A percentile compares a stretch with the other conserved stretches of the same genome.
Conservation (phyloP, 192 early-diverging fungal genomes). For the Coemansia biformis region DNA sequence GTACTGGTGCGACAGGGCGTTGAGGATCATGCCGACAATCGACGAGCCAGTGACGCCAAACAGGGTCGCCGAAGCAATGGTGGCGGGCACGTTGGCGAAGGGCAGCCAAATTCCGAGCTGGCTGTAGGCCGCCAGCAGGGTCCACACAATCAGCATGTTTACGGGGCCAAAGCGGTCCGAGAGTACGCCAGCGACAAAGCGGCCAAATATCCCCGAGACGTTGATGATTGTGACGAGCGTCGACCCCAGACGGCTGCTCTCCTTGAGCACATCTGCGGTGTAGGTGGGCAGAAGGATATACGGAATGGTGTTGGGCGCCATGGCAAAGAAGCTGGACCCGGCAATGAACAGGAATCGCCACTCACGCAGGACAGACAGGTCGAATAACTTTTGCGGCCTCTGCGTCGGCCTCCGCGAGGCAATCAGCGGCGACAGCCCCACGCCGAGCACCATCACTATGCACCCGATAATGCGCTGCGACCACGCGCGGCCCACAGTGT, state of each 20-base stretch:
- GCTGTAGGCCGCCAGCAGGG: constrained; percentile 30
- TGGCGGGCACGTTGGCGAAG: constrained; percentile 15
- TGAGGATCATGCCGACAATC: constrained; percentile 40
- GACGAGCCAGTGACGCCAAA: constrained; percentile 41
- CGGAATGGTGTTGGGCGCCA: constrained; percentile 48
- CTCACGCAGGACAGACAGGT: constrained; percentile 33
- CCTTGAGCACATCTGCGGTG: constrained; percentile 29
- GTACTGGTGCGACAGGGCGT: constrained; percentile 33
- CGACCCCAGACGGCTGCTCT: constrained; percentile 21
- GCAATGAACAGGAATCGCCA: constrained; percentile 40
- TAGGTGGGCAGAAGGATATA: constrained; percentile 48
- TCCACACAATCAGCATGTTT: constrained; percentile 38
- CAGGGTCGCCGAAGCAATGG: constrained; percentile 27
- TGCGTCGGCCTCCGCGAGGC: constrained; percentile 10
- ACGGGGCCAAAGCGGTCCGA: constrained; percentile 34
- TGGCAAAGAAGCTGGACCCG: constrained; percentile 40
- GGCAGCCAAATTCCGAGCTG: constrained; percentile 48
- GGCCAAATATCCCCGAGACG: constrained; percentile 42
- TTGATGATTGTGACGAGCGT: constrained; percentile 40
- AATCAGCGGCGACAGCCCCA: constrained; percentile 35
- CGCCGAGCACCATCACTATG: constrained; percentile 27
- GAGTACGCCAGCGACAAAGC: constrained; percentile 32
- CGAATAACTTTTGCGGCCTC: constrained; percentile 18
- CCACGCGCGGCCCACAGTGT: constrained; percentile 30
- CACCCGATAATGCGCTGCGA: constrained; percentile 33